Base-by-base conservation (phyloP, 2,329 filamentous ascomycete species). In the Westerdykella aurantiaca region DNA sequence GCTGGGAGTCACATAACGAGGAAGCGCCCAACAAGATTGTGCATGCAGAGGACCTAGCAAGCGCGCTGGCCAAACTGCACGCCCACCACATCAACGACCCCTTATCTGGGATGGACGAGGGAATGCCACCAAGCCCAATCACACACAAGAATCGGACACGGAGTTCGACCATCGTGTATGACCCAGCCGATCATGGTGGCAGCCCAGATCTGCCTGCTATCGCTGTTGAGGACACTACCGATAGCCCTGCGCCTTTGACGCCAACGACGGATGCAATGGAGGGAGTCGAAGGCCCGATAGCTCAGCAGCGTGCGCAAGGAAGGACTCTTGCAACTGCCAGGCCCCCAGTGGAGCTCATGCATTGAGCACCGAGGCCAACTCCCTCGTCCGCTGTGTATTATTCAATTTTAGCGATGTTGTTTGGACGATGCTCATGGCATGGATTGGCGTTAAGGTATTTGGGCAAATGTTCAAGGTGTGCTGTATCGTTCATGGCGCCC, bases 11-110 rank as follows among this genome's bases (percentile, higher is more conserved):
- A 69, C 73, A 74, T 47, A 73, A 77, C 44, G 81, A 84, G 58
- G 80, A 79, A 21, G 77, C 80, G 10, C 81, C 81, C 5, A 84
- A 84, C 64, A 82, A 79, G 63, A 75, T 82, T 45, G 80, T 82
- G 7, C 79, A 83, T 55, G 79, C 81, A 0, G 74, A 76, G 43
- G 81, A 84, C 57, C 68, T 84, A 34, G 78, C 77, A 0, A 61
- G 67, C 2, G 81, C 81, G 13, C 62, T 84, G 41, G 68, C 74
- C 13, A 74, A 71, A 46, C 61, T 84, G 43, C 72, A 74, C 37
- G 71, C 73, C 3, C 57, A 56, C 37, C 50, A 56, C 39, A 46
- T 49, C 34, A 60, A 66, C n/a, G 45, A 45, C 5, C 43, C 53
- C 0, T 56, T 52, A 10, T 57, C 60, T 9, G 52, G 49, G 11